phyloP scores from a whole-genome alignment of 1,284 basidiomycete genomes.

The Cutaneotrichosporon dermatis region DNA sequence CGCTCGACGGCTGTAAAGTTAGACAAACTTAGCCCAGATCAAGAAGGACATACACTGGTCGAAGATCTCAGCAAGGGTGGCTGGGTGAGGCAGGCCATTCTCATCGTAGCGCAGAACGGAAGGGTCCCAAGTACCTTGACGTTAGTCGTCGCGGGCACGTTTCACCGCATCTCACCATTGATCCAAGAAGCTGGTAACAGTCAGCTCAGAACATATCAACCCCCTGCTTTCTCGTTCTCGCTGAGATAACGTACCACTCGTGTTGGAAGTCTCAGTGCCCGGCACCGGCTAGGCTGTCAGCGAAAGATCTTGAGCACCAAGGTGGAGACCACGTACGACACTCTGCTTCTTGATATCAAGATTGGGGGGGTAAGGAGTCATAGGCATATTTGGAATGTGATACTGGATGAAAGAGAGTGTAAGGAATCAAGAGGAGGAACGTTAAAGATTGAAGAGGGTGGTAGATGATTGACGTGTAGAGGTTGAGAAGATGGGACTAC shows the following conservation, averaged over 20 bases:
- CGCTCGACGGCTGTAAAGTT: constrained; percentile 31
- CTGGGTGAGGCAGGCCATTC: constrained; percentile 23
- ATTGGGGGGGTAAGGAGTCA: constrained; percentile 24
- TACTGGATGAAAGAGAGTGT: too few species aligned
- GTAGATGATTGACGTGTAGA: too few species aligned
- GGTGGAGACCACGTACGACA: constrained; percentile 25
- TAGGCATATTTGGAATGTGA: too few species aligned
- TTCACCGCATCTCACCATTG: constrained; percentile 3
- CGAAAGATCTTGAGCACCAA: not conserved
- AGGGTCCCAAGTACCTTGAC: constrained; percentile 3
- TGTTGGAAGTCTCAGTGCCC: constrained; percentile 27
- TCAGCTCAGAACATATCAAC: too few species aligned
- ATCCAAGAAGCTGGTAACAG: not conserved
- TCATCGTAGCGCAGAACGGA: constrained; percentile 7
- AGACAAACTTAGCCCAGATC: not conserved
- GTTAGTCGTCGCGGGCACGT: not conserved
- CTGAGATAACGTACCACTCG: constrained; percentile 27
- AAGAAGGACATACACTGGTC: constrained; percentile 37
- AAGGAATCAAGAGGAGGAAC: too few species aligned
- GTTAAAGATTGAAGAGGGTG: too few species aligned
- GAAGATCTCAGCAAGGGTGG: constrained; percentile 43
- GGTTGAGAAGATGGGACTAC: too few species aligned
- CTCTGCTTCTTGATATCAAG: constrained; percentile 34
- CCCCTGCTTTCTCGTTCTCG: too few species aligned
- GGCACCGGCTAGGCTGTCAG: constrained; percentile 28